A percentile compares a stretch with the other conserved stretches of the same genome.
Conservation (phyloP, 106 monocot genomes). For the Phalaenopsis equestris region DNA sequence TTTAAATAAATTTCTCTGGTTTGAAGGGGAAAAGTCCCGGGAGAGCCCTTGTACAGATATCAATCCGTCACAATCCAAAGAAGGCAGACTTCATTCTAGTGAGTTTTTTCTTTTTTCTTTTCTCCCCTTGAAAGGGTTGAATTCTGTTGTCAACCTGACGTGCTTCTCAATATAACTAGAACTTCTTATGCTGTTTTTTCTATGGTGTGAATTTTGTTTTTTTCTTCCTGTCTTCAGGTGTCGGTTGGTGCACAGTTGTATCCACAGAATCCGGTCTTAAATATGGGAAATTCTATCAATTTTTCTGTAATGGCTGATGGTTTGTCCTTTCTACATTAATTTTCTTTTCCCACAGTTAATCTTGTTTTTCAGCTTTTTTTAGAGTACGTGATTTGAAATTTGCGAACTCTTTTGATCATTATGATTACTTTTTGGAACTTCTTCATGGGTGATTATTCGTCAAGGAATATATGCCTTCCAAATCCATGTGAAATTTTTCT, state of each 20-base stretch:
- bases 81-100: conserved; percentile 79
- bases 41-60: conserved; percentile 66
- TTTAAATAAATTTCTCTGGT: background rate
- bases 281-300: conserved; percentile 57
- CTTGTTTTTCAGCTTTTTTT: conserved; percentile 5
- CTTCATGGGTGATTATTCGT: background rate
- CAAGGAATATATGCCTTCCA: too few species aligned
- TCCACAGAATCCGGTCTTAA: conserved; percentile 69
- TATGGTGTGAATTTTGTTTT: background rate
- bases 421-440: background rate
- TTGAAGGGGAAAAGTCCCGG: conserved; percentile 63
- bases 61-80: conserved; percentile 43
- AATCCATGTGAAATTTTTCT: too few species aligned
- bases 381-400: background rate
- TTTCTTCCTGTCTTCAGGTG: conserved; percentile 32
- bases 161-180: background rate
- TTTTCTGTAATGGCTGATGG: conserved; percentile 67
- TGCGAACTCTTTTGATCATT: background rate
- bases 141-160: background rate
- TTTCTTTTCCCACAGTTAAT: background rate
- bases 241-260: conserved; percentile 69
- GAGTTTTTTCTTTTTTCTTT: conserved; percentile 8
- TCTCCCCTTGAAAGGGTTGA: background rate
- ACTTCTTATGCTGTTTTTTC: background rate
- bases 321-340: conserved; percentile 18